phyloP scores from a whole-genome alignment of 441 rosid species.

The Metrosideros polymorpha region DNA sequence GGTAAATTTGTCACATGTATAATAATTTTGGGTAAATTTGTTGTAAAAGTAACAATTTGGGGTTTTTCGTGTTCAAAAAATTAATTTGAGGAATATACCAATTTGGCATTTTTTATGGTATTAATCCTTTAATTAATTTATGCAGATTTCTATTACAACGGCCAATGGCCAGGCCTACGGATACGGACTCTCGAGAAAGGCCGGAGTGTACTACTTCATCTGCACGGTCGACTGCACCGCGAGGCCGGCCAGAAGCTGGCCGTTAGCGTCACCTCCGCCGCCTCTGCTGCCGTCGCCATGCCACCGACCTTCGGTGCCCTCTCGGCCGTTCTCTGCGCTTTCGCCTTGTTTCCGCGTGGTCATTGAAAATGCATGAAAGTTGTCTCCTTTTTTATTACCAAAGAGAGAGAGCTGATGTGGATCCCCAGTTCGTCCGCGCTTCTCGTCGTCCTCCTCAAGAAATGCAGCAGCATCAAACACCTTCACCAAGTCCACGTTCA shows the following conservation, averaged over 20 bases:
- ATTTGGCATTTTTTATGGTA: too few species aligned
- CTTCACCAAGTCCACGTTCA: conserved; percentile 46
- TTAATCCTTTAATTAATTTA: too few species aligned
- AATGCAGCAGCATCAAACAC: conserved; percentile 31
- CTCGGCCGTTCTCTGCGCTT: not conserved
- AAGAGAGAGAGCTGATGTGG: not conserved
- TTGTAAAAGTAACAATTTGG: too few species aligned
- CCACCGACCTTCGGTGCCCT: not conserved
- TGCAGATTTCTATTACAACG: too few species aligned
- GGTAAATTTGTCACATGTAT: too few species aligned
- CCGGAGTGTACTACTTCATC: not conserved
- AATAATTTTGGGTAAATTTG: too few species aligned
- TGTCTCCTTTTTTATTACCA: not conserved
- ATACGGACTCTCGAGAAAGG: not conserved
- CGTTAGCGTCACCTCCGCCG: not conserved
- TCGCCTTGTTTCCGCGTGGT: not conserved
- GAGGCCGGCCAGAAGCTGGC: conserved; percentile 9
- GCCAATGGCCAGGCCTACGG: too few species aligned
- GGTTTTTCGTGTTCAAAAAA: too few species aligned
- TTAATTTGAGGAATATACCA: too few species aligned
- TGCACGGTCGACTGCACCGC: conserved; percentile 2
- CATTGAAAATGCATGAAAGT: not conserved
- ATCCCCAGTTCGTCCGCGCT: not conserved
- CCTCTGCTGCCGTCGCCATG: too few species aligned
- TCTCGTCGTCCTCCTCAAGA: conserved; percentile 8